These are phyloP conservation scores for Backusella mclennaniae DNA, from an alignment of 192 early-diverging fungal species.

Conservation along the genomic window DNA sequence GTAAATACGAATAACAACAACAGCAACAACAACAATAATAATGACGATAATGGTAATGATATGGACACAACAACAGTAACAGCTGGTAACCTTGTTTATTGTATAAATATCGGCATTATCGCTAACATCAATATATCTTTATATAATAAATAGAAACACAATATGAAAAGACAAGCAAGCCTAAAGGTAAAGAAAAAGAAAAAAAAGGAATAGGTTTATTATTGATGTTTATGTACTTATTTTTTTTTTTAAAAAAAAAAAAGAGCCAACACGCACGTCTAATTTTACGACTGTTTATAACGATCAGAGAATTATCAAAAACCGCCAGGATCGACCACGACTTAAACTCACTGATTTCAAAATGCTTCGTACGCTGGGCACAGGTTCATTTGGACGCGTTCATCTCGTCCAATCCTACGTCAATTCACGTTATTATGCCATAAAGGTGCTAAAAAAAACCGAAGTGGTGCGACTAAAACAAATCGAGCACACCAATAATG, in stretches of 20 bases:
- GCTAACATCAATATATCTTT: background rate
- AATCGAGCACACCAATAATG: conserved; percentile 98
- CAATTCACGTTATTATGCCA: conserved; percentile 89
- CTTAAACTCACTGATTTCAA: conserved; percentile 79
- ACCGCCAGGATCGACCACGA: conserved; percentile 43
- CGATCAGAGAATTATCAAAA: conserved; percentile 30
- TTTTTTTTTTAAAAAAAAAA: background rate
- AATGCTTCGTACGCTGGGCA: conserved; percentile 90
- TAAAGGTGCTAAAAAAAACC: conserved; percentile 94
- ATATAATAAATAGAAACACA: background rate
- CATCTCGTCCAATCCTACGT: conserved; percentile 84
- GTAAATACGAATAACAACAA: background rate
- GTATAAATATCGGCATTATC: background rate
- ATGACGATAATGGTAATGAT: conserved; percentile 12
- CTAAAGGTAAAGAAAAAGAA: background rate
- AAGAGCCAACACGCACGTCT: background rate
- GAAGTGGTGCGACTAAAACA: conserved; percentile 97
- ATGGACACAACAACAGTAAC: background rate
- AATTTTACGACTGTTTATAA: conserved; percentile 24
- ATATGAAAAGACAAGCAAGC: background rate
- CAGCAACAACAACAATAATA: background rate
- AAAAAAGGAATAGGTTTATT: background rate
- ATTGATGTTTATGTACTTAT: too few species aligned
- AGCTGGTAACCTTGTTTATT: background rate
- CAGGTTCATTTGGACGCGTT: conserved; percentile 97